phyloP scores from a whole-genome alignment of 1,139 yeast species.

The Pneumocystis murina region DNA sequence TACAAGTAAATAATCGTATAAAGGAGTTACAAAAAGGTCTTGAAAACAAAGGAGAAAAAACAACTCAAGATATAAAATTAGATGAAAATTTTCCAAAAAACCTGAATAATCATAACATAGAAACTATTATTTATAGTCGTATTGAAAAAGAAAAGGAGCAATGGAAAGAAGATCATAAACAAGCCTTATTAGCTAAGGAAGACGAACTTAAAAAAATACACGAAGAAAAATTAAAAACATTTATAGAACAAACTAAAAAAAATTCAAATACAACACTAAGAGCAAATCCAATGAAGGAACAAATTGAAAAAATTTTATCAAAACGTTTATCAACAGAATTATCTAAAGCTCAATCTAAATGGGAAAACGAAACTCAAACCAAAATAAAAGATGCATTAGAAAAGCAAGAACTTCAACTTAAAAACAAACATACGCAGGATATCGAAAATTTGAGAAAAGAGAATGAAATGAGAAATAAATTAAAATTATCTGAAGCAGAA shows the following conservation, averaged over 20 bases:
- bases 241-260: not conserved
- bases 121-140: slow-evolving; percentile 11
- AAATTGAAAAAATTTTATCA: not conserved
- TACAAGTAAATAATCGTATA: slow-evolving; percentile 18
- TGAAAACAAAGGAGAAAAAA: slow-evolving; percentile 2
- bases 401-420: slow-evolving; percentile 23
- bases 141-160: slow-evolving; percentile 15
- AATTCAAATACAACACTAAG: not conserved
- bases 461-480: slow-evolving; percentile 18
- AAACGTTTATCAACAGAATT: not conserved
- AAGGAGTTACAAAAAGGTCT: slow-evolving; percentile 23
- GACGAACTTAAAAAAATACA: slow-evolving; percentile 10
- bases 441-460: slow-evolving; percentile 23
- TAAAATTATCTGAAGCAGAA: slow-evolving; percentile 15
- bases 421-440: slow-evolving; percentile 27
- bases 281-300: not conserved
- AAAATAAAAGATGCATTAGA: slow-evolving; percentile 16
- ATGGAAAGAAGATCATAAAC: slow-evolving; percentile 9
- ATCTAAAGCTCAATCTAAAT: not conserved
- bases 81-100: slow-evolving; percentile 17
- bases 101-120: slow-evolving; percentile 15
- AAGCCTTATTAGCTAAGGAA: slow-evolving; percentile 7
- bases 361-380: not conserved
- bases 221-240: not conserved
- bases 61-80: slow-evolving; percentile 5